Evolutionary conservation across 345 rosid species (phyloP).

Genomic region (Euphorbia pulcherrima): DNA sequence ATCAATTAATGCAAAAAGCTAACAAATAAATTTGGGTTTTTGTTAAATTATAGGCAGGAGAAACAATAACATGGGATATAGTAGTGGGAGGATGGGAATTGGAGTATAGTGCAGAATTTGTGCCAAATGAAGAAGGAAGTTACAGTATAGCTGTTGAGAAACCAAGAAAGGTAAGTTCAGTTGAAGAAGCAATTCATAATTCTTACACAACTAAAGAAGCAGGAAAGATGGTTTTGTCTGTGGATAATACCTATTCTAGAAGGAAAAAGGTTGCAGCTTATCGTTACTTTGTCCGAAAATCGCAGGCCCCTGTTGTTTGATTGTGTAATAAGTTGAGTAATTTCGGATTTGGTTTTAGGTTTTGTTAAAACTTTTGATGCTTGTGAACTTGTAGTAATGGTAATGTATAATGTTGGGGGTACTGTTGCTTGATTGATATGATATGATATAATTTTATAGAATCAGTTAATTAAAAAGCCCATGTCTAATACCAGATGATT

Average conservation of each 20-base stretch:
- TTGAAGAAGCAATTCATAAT: conserved; percentile 75
- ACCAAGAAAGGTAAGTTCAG: conserved; percentile 43
- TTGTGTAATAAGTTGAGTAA: neutral
- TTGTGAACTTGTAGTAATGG: conserved; percentile 14
- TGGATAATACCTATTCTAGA: conserved; percentile 75
- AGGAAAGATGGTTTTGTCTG: conserved; percentile 83
- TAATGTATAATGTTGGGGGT: conserved; percentile 2
- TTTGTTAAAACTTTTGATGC: neutral
- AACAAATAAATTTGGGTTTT: too few species aligned
- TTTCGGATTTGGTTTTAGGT: neutral
- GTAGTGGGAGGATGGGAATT: conserved; percentile 98
- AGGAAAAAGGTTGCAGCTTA: conserved; percentile 89
- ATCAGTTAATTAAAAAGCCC: too few species aligned
- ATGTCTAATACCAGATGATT: too few species aligned
- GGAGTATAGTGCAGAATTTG: conserved; percentile 93
- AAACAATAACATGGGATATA: conserved; percentile 89
- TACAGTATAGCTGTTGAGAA: conserved; percentile 83
- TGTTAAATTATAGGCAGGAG: conserved; percentile 55
- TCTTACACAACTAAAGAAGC: conserved; percentile 67
- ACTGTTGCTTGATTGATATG: too few species aligned
- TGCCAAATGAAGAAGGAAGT: conserved; percentile 71
- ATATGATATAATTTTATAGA: too few species aligned
- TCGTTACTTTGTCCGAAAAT: conserved; percentile 79
- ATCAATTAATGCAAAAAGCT: neutral
- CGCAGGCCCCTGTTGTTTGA: conserved; percentile 35